phyloP scores from a whole-genome alignment of 1,284 basidiomycete genomes.

The Cryptococcus sp. region DNA sequence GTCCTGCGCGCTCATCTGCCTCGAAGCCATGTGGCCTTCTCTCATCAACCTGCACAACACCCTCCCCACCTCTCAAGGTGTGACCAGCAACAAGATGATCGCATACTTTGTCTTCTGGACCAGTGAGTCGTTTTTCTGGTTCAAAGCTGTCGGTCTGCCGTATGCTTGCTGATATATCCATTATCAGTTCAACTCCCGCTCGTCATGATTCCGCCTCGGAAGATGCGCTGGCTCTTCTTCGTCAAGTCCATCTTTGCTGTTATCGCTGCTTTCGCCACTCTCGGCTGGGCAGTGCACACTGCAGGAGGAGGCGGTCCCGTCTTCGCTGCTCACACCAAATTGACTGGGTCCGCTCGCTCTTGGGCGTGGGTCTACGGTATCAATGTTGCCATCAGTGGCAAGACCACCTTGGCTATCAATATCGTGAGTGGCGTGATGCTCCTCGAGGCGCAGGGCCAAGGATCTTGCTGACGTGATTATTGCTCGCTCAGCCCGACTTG shows the following conservation, averaged over 20 bases:
- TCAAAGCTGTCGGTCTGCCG: background rate
- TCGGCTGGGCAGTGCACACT: constrained; percentile 59
- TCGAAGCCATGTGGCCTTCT: constrained; percentile 77
- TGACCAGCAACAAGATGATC: constrained; percentile 62
- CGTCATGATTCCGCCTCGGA: constrained; percentile 71
- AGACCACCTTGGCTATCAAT: constrained; percentile 47
- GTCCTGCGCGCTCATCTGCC: constrained; percentile 57
- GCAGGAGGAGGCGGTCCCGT: constrained; percentile 61
- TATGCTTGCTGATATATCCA: background rate
- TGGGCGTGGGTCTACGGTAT: constrained; percentile 75
- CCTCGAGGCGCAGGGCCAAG: no score
- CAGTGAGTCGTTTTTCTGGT: constrained; percentile 51
- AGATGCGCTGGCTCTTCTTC: constrained; percentile 71
- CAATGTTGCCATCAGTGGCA: constrained; percentile 67
- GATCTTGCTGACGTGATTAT: constrained; percentile 48
- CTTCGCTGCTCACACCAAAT: constrained; percentile 51
- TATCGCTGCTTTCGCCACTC: constrained; percentile 64
- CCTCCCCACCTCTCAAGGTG: constrained; percentile 62
- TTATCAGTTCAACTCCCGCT: constrained; percentile 59
- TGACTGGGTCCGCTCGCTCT: constrained; percentile 42
- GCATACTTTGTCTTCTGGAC: constrained; percentile 75
- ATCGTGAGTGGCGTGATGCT: constrained; percentile 26
- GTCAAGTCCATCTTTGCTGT: constrained; percentile 67
- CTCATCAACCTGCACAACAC: constrained; percentile 64
- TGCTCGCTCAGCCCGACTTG: constrained; percentile 30